These are phyloP conservation scores for Apium graveolens DNA, from an alignment of 129 eudicot species.

Conservation along the genomic window DNA sequence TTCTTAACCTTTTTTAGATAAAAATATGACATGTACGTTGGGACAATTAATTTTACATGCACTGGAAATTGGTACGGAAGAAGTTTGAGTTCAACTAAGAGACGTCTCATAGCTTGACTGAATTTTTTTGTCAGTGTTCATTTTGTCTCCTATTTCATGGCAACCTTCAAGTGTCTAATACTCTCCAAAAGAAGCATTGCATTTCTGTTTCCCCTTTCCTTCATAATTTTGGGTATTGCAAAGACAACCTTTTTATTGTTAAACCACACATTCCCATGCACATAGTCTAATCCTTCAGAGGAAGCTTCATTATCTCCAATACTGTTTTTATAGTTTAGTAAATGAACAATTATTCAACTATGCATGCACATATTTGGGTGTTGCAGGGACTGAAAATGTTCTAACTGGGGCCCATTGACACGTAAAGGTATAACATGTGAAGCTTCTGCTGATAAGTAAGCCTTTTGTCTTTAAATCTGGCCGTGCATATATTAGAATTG, in stretches of 20 bases:
- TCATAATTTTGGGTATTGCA: not conserved
- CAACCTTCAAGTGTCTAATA: not conserved
- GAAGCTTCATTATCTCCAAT: slow-evolving; percentile 5
- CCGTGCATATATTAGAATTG: slow-evolving; percentile 11
- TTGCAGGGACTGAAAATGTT: slow-evolving; percentile 59
- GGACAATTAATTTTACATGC: not conserved
- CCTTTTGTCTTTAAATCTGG: slow-evolving; percentile 43
- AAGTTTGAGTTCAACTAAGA: not conserved
- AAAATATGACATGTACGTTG: not conserved
- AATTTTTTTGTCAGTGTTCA: not conserved
- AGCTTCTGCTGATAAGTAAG: slow-evolving; percentile 61
- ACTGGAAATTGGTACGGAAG: not conserved
- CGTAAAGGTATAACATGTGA: slow-evolving; percentile 22
- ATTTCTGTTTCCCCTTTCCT: not conserved
- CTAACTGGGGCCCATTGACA: slow-evolving; percentile 44
- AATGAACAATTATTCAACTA: slow-evolving; percentile 42
- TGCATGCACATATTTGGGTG: slow-evolving; percentile 54
- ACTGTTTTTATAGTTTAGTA: slow-evolving; percentile 18
- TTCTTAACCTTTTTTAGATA: not conserved
- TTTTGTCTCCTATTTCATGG: not conserved
- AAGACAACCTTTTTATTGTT: not conserved
- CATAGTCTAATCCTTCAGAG: not conserved
- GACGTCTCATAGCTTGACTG: not conserved
- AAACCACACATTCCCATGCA: not conserved
- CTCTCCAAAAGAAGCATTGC: not conserved